These are phyloP conservation scores for Saturnispora sekii DNA, from an alignment of 805 yeast species.

Conservation along the genomic window DNA sequence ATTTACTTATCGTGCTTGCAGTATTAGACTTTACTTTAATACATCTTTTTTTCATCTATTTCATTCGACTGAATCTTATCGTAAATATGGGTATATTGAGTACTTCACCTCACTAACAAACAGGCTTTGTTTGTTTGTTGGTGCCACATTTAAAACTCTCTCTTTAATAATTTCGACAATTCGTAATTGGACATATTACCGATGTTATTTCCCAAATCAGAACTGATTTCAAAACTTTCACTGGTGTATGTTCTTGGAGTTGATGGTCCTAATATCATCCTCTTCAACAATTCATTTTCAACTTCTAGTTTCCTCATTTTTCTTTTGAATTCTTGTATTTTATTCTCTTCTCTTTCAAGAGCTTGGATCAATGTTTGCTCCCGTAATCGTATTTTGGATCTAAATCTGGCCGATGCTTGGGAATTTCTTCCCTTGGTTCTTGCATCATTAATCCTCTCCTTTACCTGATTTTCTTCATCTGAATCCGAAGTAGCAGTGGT, in stretches of 20 bases:
- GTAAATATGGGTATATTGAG: too few relatives aligned
- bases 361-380: constrained; percentile 50
- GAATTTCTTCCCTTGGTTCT: constrained; percentile 54
- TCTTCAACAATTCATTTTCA: constrained; percentile 51
- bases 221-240: neutral
- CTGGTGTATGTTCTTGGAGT: neutral
- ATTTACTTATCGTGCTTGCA: too few relatives aligned
- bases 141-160: constrained; percentile 3
- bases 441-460: neutral
- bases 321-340: constrained; percentile 35
- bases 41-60: too few relatives aligned
- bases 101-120: neutral
- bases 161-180: constrained; percentile 16
- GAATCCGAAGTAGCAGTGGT: neutral
- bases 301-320: constrained; percentile 46
- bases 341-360: constrained; percentile 34
- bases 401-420: constrained; percentile 56
- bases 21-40: too few relatives aligned
- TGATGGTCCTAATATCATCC: constrained; percentile 25
- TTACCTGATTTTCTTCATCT: neutral
- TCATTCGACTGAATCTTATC: too few relatives aligned
- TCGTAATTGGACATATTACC: constrained; percentile 19
- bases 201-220: neutral
- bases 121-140: neutral
- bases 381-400: constrained; percentile 50